Evolutionary conservation across 345 rosid species (phyloP).

Genomic region (Pistacia vera): DNA sequence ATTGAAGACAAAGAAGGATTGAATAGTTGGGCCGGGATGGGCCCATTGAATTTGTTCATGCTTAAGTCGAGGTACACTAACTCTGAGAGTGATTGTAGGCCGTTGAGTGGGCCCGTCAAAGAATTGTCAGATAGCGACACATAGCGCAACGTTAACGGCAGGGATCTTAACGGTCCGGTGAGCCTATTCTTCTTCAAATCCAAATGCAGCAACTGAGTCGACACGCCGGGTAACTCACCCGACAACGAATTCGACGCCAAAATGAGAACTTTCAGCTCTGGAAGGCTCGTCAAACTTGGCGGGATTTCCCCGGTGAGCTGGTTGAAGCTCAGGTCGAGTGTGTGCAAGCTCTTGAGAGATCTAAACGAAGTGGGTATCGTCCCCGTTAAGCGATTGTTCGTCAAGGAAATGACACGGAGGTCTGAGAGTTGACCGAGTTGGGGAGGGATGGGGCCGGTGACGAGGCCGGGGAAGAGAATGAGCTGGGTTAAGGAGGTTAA

Average conservation of each 20-base stretch:
- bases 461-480: slow-evolving; percentile 72
- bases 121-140: slow-evolving; percentile 57
- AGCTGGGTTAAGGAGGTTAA: slow-evolving; percentile 70
- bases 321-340: slow-evolving; percentile 80
- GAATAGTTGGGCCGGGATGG: slow-evolving; percentile 64
- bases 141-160: slow-evolving; percentile 76
- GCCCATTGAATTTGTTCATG: slow-evolving; percentile 74
- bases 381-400: slow-evolving; percentile 81
- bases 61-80: slow-evolving; percentile 75
- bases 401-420: slow-evolving; percentile 71
- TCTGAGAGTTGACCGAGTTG: slow-evolving; percentile 49
- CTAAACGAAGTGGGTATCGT: slow-evolving; percentile 62
- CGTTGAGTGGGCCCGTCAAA: slow-evolving; percentile 69
- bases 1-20: slow-evolving; percentile 50
- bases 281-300: slow-evolving; percentile 38
- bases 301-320: slow-evolving; percentile 68
- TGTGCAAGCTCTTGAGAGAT: slow-evolving; percentile 55
- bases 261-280: slow-evolving; percentile 53
- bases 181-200: slow-evolving; percentile 62
- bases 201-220: slow-evolving; percentile 62
- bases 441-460: slow-evolving; percentile 83
- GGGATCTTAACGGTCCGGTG: slow-evolving; percentile 40
- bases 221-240: slow-evolving; percentile 39
- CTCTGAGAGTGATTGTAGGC: slow-evolving; percentile 45
- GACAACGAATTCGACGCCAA: slow-evolving; percentile 55